These are phyloP conservation scores for Populus deltoides DNA, from an alignment of 345 rosid genomes.

Conservation along the genomic window DNA sequence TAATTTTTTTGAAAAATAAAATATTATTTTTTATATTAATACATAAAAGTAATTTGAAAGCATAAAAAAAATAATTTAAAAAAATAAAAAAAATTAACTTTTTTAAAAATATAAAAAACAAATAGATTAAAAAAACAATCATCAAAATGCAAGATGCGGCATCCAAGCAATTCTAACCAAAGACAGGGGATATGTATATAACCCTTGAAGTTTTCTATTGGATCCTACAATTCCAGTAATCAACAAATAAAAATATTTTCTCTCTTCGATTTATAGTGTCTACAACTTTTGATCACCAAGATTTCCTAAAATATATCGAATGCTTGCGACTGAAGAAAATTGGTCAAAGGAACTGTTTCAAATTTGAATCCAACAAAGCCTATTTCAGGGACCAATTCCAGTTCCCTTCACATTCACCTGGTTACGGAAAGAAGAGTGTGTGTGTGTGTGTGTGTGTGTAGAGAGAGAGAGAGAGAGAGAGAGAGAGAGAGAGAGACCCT, in stretches of 20 bases:
- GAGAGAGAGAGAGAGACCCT: neutral
- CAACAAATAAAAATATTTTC: neutral
- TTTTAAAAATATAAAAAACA: no score
- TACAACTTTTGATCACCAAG: neutral
- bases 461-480: no score
- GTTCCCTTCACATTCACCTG: neutral
- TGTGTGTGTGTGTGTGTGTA: no score
- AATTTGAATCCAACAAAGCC: neutral
- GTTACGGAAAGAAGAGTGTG: neutral
- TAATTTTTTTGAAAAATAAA: no score
- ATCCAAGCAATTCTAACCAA: no score
- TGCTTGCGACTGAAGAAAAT: neutral
- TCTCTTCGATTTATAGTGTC: neutral
- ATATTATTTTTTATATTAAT: no score
- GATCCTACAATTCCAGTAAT: neutral
- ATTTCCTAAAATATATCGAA: neutral
- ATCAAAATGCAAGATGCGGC: no score
- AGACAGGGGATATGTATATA: no score
- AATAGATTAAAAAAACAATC: no score
- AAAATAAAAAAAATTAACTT: no score
- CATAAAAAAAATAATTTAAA: no score
- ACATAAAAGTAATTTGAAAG: no score
- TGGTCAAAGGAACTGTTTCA: conserved; percentile 9
- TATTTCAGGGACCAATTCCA: neutral
- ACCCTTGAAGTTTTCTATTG: neutral